Base-by-base conservation (phyloP, 371 early-diverging fungal species). In the Sporodiniella umbellata region DNA sequence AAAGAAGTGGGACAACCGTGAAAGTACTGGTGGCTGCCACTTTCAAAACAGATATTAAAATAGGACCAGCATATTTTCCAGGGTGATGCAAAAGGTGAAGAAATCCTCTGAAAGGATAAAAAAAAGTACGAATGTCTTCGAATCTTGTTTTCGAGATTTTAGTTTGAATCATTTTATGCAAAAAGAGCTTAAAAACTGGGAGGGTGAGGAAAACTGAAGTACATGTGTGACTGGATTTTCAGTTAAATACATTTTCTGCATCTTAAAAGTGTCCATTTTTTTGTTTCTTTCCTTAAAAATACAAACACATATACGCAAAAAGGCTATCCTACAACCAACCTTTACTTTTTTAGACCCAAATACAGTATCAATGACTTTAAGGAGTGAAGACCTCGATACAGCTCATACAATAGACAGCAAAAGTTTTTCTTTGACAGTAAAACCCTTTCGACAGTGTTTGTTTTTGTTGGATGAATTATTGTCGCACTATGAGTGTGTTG, bases 91-190 rank as follows among this genome's bases (percentile, higher is more conserved):
- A 47, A 11, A 72, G 53, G 51, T 72, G 69, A n/a, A 54, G 24
- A 28, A 68, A 47, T 6, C 72, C 72, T 8, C 66, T 60, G 14
- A 72, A 22, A 10, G 72, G 72, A 28, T 72, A 72, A 19, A 48
- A 24, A 1, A 44, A 58, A n/a, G 40, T 18, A 10, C 40, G 21
- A 15, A 40, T 50, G 4, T 38, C 10, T 31, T 40, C 21, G 1
- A 21, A 10, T 40, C 21, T 40, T 18, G n/a, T 8, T 40, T 40
- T 40, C 12, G 12, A 40, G 1, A 40, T 40, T 7, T 40, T 12
- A 21, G 15, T 18, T 21, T 21, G 18, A 19, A 40, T 42, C 24
- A 23, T 42, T 22, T 42, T 22, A 23, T 42, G 21, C 14, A 42
- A 18, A 38, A 38, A 38, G 17, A 38, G 17, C 11, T 8, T n/a